Evolutionary conservation across 306 rosid genomes (phyloP).

Genomic region (Prunus persica): Prunus_persica_NCBIv2 NC_034016.1:14133501-14134000

Average conservation of each 20-base stretch:
- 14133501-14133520: constrained; percentile 61
- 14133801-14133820: constrained; percentile 75
- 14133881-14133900: constrained; percentile 84
- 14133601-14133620: constrained; percentile 65
- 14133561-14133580: constrained; percentile 88
- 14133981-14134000: constrained; percentile 90
- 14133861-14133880: constrained; percentile 91
- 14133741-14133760: constrained; percentile 28
- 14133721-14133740: constrained; percentile 52
- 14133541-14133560: constrained; percentile 88
- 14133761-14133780: constrained; percentile 69
- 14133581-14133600: constrained; percentile 85
- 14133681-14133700: constrained; percentile 90
- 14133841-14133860: constrained; percentile 93
- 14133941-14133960: constrained; percentile 78
- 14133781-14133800: constrained; percentile 61
- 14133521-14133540: constrained; percentile 79
- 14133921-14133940: constrained; percentile 67
- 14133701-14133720: constrained; percentile 85
- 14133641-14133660: constrained; percentile 68
- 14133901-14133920: constrained; percentile 70
- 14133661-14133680: constrained; percentile 78
- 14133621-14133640: constrained; percentile 69
- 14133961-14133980: constrained; percentile 76
- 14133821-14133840: constrained; percentile 77